A percentile compares a stretch with the other conserved stretches of the same genome.
phyloP scores from a whole-genome alignment of 176 grass and related monocot species.

The Coix lacrymajobi region DNA sequence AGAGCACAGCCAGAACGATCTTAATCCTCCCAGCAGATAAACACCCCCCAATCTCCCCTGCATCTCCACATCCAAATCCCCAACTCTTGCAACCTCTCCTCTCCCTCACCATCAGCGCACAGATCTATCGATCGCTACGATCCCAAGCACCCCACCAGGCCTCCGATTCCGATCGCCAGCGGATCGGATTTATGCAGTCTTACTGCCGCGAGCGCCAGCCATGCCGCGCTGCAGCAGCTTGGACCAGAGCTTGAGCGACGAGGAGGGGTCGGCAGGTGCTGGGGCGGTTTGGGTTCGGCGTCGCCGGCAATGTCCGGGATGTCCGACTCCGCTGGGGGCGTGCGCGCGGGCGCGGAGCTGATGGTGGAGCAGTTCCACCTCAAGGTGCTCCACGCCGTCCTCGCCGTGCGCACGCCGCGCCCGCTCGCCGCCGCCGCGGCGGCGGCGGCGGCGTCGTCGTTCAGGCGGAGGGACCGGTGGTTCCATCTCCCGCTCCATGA shows the following conservation, averaged over 20 bases:
- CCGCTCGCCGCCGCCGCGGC: slow-evolving; percentile 7
- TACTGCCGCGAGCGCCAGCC: slow-evolving; percentile 40
- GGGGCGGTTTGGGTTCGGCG: neutral
- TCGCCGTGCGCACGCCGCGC: slow-evolving; percentile 64
- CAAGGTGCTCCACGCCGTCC: slow-evolving; percentile 79
- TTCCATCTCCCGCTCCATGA: slow-evolving; percentile 72
- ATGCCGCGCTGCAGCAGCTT: slow-evolving; percentile 37
- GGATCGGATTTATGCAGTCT: slow-evolving; percentile 58
- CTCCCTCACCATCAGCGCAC: slow-evolving; percentile 10
- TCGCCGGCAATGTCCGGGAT: slow-evolving; percentile 44
- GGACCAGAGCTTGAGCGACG: slow-evolving; percentile 18
- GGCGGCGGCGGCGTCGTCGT: slow-evolving; percentile 10
- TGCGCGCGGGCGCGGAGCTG: slow-evolving; percentile 55
- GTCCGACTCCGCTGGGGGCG: slow-evolving; percentile 50
- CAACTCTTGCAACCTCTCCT: slow-evolving; percentile 14
- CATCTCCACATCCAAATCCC: slow-evolving; percentile 25
- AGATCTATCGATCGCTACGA: slow-evolving; percentile 26
- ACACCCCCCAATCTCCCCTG: neutral
- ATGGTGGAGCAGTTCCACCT: slow-evolving; percentile 80
- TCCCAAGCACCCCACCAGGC: neutral
- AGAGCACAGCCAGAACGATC: neutral
- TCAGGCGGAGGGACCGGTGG: slow-evolving; percentile 60
- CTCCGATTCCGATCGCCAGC: slow-evolving; percentile 5
- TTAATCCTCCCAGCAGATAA: slow-evolving; percentile 42
- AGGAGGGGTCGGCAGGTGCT: neutral